Base-by-base conservation (phyloP, 495 filamentous ascomycete genomes). In the Xylaria acuta region DNA sequence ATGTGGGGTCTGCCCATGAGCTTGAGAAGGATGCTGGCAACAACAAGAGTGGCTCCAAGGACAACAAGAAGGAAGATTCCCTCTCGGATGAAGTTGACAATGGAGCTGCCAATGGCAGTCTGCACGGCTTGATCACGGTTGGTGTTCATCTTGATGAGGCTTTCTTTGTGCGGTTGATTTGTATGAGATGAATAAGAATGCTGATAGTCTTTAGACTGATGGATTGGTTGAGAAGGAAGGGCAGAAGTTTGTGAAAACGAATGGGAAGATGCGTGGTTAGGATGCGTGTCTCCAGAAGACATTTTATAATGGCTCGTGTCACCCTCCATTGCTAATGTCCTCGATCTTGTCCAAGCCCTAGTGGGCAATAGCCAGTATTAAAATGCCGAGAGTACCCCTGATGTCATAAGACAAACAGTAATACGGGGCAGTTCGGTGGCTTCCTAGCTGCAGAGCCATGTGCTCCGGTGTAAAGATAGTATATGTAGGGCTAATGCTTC, bases 1-100 rank as follows among this genome's bases (percentile, higher is more conserved):
- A 54, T 22, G n/a, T 27, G n/a, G 14, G 22, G 25, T 16, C 32
- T 32, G 9, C 25, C 43, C 20, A 64, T 6, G 40, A 59, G 12
- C 11, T 27, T 49, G 56, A 27, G 25, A 40, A 67, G 3, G 18
- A 66, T 47, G 20, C 14, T 11, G 36, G 72, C 71, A 34, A 34
- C 18, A 38, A 72, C 2, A 20, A 74, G 38, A 40, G 74, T 20
- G 38, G 63, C 43, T 76, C 64, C 75, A 49, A 80, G 22, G 45
- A 71, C 59, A 30, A 67, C 5, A 25, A 74, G 53, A 16, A 82
- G 53, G 59, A 43, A 60, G 43, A 62, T 12, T 14, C 73, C 22
- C 2, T 67, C 56, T 18, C 51, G 16, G 16, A 64, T 12, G 45
- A 76, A 14, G 11, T 43, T 47, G 32, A 41, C 30, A 3, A 73